A percentile compares a stretch with the other conserved stretches of the same genome.
Conservation (phyloP, 108 stramenopile species). For the Mayamaea pseudoterrestris region DNA sequence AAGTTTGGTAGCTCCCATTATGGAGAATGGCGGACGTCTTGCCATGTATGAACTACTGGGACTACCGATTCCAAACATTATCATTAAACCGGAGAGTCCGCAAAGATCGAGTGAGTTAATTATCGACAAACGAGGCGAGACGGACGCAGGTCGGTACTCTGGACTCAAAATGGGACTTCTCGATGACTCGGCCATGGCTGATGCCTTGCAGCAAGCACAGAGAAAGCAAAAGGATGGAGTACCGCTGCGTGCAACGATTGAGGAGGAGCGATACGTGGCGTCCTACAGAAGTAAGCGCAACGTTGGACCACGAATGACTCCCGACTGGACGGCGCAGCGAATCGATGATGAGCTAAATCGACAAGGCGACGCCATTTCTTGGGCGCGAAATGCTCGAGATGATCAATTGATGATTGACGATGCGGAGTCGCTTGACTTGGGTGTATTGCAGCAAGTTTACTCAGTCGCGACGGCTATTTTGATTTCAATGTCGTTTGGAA, state of each 20-base stretch:
- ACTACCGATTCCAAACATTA: constrained; percentile 30
- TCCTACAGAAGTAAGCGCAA: constrained; percentile 75
- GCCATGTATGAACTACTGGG: constrained; percentile 66
- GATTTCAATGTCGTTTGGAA: constrained; percentile 51
- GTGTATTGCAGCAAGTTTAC: constrained; percentile 32
- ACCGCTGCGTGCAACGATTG: constrained; percentile 32
- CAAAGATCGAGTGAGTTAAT: constrained; percentile 42
- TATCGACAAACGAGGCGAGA: constrained; percentile 64
- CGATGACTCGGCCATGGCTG: constrained; percentile 59
- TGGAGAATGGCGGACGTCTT: constrained; percentile 58
- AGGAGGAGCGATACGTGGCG: constrained; percentile 32
- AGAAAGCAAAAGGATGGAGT: constrained; percentile 42
- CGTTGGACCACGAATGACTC: constrained; percentile 49
- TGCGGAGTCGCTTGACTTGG: constrained; percentile 37
- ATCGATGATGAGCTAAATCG: constrained; percentile 57
- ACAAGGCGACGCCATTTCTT: constrained; percentile 43
- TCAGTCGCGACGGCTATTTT: constrained; percentile 29
- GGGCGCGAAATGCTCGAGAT: constrained; percentile 53
- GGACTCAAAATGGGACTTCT: constrained; percentile 61
- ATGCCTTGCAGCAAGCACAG: constrained; percentile 40
- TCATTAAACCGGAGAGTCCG: constrained; percentile 17
- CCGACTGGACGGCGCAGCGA: constrained; percentile 65
- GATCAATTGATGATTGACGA: constrained; percentile 65
- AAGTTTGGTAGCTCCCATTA: constrained; percentile 56
- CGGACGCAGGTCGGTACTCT: constrained; percentile 52